Conservation (phyloP, 331 rosid genomes). For the Quercus phellos region DNA sequence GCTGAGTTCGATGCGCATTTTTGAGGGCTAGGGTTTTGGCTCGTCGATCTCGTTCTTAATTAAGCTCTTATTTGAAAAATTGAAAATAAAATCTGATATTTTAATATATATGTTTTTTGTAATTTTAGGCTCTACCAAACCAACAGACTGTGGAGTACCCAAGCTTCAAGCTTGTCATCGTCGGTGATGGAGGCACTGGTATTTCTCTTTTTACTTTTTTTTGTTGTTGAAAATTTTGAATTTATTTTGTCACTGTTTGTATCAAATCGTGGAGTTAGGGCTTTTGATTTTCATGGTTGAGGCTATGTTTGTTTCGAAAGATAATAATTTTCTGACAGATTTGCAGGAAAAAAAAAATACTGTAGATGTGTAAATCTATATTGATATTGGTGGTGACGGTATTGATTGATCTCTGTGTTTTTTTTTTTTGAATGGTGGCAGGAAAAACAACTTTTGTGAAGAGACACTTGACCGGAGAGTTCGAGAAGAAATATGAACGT, state of each 20-base stretch:
- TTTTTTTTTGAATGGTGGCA: conserved; percentile 6
- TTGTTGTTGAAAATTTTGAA: not conserved
- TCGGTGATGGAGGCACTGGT: conserved; percentile 80
- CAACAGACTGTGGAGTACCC: conserved; percentile 55
- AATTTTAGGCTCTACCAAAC: conserved; percentile 47
- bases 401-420: not conserved
- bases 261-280: not conserved
- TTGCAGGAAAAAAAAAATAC: not conserved
- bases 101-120: not conserved
- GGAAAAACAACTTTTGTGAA: conserved; percentile 73
- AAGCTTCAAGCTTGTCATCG: conserved; percentile 66
- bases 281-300: not conserved
- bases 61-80: no score
- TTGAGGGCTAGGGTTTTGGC: conserved; percentile 8
- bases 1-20: not conserved
- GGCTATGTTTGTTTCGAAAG: not conserved
- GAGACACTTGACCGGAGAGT: conserved; percentile 66
- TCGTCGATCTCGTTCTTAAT: not conserved
- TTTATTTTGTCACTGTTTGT: not conserved
- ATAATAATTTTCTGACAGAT: not conserved
- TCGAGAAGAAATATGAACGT: conserved; percentile 77
- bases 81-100: no score
- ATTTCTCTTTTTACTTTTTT: not conserved
- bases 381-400: not conserved
- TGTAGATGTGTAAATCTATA: not conserved